Evolutionary conservation across 495 filamentous ascomycete genomes (phyloP).

Genomic region (Penicillium riverlandense): DNA sequence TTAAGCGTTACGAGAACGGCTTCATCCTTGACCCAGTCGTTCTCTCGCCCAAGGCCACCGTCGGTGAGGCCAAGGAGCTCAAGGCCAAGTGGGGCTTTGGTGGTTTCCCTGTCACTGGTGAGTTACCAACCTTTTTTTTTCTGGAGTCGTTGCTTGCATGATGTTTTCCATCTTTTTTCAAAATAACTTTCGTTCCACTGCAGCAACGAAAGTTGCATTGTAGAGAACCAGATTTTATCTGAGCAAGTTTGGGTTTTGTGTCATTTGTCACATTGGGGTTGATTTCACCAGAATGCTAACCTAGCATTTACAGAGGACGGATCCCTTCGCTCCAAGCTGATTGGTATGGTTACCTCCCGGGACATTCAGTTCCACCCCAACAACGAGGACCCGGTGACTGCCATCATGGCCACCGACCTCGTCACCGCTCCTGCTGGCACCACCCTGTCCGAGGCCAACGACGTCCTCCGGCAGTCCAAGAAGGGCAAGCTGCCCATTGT

Average conservation of each 20-base stretch:
- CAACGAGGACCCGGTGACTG: constrained; percentile 62
- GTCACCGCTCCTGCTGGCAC: constrained; percentile 85
- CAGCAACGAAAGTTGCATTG: constrained; percentile 75
- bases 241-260: constrained; percentile 14
- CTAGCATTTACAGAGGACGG: constrained; percentile 63
- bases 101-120: constrained; percentile 97
- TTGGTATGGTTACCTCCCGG: constrained; percentile 95
- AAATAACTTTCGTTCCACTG: constrained; percentile 99
- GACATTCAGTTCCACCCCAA: constrained; percentile 92
- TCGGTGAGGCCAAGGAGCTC: constrained; percentile 82
- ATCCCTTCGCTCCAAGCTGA: constrained; percentile 84
- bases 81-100: constrained; percentile 99
- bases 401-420: constrained; percentile 93
- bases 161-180: constrained; percentile 66
- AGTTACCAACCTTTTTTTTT: constrained; percentile 32
- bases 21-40: constrained; percentile 97
- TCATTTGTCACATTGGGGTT: constrained; percentile 20
- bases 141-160: constrained; percentile 28
- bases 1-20: constrained; percentile 98
- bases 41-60: constrained; percentile 77
- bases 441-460: constrained; percentile 81
- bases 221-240: constrained; percentile 56
- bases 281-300: constrained; percentile 19
- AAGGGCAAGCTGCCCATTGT: constrained; percentile 99
- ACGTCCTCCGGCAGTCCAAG: constrained; percentile 88